A percentile compares a stretch with the other conserved stretches of the same genome.
phyloP scores from a whole-genome alignment of 2,329 filamentous ascomycete genomes.

The Xylaria multiplex region DNA sequence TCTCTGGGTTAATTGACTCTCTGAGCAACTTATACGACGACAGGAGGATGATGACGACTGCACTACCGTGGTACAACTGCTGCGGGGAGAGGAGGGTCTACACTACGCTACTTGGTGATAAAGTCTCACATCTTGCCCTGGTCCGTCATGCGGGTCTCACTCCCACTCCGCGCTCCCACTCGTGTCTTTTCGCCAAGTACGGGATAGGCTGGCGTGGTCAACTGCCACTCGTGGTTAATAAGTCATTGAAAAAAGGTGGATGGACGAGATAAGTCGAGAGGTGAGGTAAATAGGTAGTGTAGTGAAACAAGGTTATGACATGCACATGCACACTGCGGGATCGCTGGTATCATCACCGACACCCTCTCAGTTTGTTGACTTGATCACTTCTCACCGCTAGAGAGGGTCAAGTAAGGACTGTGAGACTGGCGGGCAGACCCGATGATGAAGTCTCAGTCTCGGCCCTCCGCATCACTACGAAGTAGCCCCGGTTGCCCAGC shows the following conservation, averaged over 20 bases:
- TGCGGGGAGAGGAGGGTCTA: too few species aligned
- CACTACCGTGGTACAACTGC: too few species aligned
- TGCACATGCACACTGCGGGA: not conserved
- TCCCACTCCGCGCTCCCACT: constrained; percentile 18
- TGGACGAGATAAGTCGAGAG: constrained; percentile 3
- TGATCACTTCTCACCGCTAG: not conserved
- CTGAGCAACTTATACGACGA: too few species aligned
- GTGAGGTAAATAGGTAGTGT: not conserved
- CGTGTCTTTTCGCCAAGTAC: constrained; percentile 19
- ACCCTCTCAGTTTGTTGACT: not conserved
- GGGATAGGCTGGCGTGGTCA: constrained; percentile 12
- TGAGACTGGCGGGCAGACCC: not conserved
- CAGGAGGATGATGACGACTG: too few species aligned
- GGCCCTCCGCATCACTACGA: too few species aligned
- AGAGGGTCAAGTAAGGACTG: not conserved
- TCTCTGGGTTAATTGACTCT: too few species aligned
- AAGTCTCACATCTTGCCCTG: constrained; percentile 8
- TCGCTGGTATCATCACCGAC: not conserved
- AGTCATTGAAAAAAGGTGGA: constrained; percentile 14
- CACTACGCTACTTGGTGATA: too few species aligned
- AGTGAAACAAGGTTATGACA: constrained; percentile 14
- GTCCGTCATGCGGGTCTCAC: constrained; percentile 13
- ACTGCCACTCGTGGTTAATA: constrained; percentile 29
- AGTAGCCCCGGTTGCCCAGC: not conserved
- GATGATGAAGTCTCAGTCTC: not conserved